Conservation (phyloP, 2,329 filamentous ascomycete species). For the Chrysoporthe puriensis region DNA sequence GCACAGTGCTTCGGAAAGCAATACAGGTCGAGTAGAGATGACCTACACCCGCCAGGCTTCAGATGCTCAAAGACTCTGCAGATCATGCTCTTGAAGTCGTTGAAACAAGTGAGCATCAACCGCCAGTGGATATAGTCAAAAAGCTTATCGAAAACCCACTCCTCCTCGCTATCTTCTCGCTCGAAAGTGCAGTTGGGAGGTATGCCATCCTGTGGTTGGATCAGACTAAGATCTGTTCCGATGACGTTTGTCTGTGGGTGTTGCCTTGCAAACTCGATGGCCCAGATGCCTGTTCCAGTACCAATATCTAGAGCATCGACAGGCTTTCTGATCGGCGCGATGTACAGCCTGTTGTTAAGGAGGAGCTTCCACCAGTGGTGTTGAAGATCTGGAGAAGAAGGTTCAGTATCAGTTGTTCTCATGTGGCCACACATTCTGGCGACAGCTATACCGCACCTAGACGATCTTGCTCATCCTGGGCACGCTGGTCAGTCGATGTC, state of each 20-base stretch:
- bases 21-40: background rate
- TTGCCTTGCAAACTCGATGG: slow-evolving; percentile 18
- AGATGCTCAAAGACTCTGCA: background rate
- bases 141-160: slow-evolving; percentile 19
- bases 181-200: slow-evolving; percentile 17
- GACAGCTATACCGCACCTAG: slow-evolving; percentile 1
- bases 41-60: slow-evolving; percentile 22
- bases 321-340: slow-evolving; percentile 7
- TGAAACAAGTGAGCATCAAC: slow-evolving; percentile 16
- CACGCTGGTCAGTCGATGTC: background rate
- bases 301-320: slow-evolving; percentile 20
- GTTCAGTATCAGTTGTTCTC: background rate
- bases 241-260: slow-evolving; percentile 22
- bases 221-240: slow-evolving; percentile 32
- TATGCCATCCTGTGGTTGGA: slow-evolving; percentile 28
- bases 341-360: slow-evolving; percentile 9
- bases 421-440: no score
- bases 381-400: slow-evolving; percentile 9
- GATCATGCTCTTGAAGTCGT: slow-evolving; percentile 14
- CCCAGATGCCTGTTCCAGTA: slow-evolving; percentile 23
- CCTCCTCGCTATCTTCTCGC: slow-evolving; percentile 19
- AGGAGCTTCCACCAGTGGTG: slow-evolving; percentile 17
- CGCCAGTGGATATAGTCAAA: slow-evolving; percentile 24
- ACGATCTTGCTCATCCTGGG: slow-evolving; percentile 21
- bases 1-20: slow-evolving; percentile 42